These are phyloP conservation scores for Aegilops speltoides DNA, from an alignment of 176 grass and related monocot species.

Conservation along the genomic window DNA sequence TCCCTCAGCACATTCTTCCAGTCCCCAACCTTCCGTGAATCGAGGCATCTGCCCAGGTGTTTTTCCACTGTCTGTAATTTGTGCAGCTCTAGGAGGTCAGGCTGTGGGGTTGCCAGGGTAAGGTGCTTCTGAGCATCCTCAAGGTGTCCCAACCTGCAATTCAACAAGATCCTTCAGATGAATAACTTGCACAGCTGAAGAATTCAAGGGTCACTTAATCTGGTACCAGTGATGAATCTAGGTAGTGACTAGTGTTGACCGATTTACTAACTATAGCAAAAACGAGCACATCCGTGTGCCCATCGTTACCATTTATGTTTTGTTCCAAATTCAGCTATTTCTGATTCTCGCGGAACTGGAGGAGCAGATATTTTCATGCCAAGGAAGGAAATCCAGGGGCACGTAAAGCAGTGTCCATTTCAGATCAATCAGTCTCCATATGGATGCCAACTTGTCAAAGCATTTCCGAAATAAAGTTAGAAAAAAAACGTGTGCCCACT, in stretches of 20 bases:
- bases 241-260: not conserved
- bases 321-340: constrained; percentile 17
- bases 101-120: constrained; percentile 50
- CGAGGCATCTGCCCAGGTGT: constrained; percentile 71
- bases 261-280: constrained; percentile 21
- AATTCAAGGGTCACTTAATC: constrained; percentile 3
- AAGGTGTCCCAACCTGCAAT: constrained; percentile 76
- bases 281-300: constrained; percentile 1
- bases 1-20: constrained; percentile 81
- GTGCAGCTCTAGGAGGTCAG: constrained; percentile 78
- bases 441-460: not conserved
- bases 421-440: constrained; percentile 16
- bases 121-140: constrained; percentile 91
- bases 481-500: not conserved
- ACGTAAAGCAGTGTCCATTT: constrained; percentile 23
- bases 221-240: not conserved
- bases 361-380: constrained; percentile 4
- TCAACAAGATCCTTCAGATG: constrained; percentile 2
- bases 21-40: constrained; percentile 70
- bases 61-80: constrained; percentile 85
- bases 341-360: constrained; percentile 7
- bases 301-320: constrained; percentile 9
- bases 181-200: constrained; percentile 17
- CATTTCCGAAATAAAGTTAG: not conserved
- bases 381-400: constrained; percentile 16